Conservation (phyloP, 2,329 filamentous ascomycete genomes). For the Aureobasidium vineae region DNA sequence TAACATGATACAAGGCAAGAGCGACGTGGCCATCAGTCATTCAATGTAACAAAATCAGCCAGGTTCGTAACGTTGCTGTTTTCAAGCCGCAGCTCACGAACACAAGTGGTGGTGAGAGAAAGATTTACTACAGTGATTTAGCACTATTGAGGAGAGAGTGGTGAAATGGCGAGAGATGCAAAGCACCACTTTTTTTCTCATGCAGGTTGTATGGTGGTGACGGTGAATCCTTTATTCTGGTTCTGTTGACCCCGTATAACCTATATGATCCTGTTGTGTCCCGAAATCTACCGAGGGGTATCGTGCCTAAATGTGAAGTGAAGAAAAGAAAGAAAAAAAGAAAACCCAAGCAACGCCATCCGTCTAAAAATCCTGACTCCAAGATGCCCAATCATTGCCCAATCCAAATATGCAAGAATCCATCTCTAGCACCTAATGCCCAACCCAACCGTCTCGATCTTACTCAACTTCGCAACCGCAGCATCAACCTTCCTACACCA, state of each 20-base stretch:
- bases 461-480: neutral
- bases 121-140: no score
- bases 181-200: no score
- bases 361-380: neutral
- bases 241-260: neutral
- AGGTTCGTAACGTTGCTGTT: no score
- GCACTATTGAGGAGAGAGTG: no score
- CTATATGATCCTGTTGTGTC: neutral
- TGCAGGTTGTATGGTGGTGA: no score
- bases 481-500: conserved; percentile 29
- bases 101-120: no score
- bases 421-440: conserved; percentile 8
- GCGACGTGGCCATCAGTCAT: no score
- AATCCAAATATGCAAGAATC: neutral
- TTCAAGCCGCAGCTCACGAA: no score
- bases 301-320: neutral
- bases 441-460: neutral
- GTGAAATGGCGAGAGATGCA: no score
- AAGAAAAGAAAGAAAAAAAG: neutral
- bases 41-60: no score
- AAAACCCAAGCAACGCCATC: neutral
- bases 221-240: neutral
- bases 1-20: neutral
- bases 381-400: neutral
- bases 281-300: conserved; percentile 7